phyloP scores from a whole-genome alignment of 768 basidiomycete genomes.

The Termitomyces eurrhizus region DNA sequence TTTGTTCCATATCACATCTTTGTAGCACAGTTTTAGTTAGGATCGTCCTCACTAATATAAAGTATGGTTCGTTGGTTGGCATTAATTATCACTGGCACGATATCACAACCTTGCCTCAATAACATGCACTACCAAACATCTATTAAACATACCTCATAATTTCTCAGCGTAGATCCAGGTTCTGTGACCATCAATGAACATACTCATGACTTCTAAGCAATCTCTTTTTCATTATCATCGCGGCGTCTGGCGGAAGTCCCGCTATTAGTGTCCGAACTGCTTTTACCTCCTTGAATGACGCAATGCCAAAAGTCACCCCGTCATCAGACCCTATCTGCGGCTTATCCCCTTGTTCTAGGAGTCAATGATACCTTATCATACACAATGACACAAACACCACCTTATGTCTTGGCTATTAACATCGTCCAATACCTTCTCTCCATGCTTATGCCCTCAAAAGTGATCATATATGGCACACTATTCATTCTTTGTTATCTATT shows the following conservation, averaged over 20 bases:
- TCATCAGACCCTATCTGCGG: conserved; percentile 3
- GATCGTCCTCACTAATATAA: not conserved
- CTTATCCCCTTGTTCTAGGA: conserved; percentile 3
- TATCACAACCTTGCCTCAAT: not conserved
- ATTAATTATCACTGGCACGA: too few species aligned
- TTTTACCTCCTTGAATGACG: not conserved
- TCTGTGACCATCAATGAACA: too few species aligned
- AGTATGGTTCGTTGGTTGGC: not conserved
- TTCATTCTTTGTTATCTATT: conserved; percentile 1
- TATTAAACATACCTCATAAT: not conserved
- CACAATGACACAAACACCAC: not conserved
- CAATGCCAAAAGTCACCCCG: not conserved
- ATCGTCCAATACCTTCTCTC: not conserved
- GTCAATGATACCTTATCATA: not conserved
- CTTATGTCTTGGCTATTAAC: conserved; percentile 1
- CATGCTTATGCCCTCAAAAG: not conserved
- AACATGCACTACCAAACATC: not conserved
- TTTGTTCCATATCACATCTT: too few species aligned
- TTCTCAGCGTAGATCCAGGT: not conserved
- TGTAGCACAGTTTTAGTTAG: not conserved
- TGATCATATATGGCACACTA: not conserved
- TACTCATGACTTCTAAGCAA: not conserved
- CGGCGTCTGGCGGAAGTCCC: conserved; percentile 1
- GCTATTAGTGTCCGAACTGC: not conserved
- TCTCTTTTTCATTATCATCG: not conserved